A percentile compares a stretch with the other conserved stretches of the same genome.
phyloP scores from a whole-genome alignment of 208 protist species.

The Phytomonas francai region DNA sequence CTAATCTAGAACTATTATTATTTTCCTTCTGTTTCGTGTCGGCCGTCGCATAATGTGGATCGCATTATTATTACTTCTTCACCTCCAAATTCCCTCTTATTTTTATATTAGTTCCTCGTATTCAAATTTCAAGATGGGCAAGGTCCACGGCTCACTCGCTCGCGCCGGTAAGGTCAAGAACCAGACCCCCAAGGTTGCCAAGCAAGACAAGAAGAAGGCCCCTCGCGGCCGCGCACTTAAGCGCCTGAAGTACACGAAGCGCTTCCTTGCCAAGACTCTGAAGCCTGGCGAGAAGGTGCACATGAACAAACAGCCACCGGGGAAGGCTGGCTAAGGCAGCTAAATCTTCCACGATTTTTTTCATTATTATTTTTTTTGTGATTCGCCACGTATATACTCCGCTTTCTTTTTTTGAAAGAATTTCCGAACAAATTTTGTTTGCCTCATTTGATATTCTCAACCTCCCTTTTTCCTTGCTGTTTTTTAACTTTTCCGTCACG shows the following conservation, averaged over 20 bases:
- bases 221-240: slow-evolving; percentile 94
- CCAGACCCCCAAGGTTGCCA: slow-evolving; percentile 96
- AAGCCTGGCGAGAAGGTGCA: slow-evolving; percentile 90
- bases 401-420: slow-evolving; percentile 14
- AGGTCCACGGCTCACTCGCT: slow-evolving; percentile 97
- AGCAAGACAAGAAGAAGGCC: slow-evolving; percentile 94
- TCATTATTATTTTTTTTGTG: neutral
- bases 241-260: slow-evolving; percentile 96
- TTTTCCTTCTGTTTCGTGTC: neutral
- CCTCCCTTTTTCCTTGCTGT: slow-evolving; percentile 5
- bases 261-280: slow-evolving; percentile 92
- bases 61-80: neutral
- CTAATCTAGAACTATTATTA: neutral
- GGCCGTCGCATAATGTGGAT: neutral
- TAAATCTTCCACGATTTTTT: slow-evolving; percentile 5
- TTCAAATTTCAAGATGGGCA: slow-evolving; percentile 80
- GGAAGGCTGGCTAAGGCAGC: slow-evolving; percentile 77
- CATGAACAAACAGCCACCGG: slow-evolving; percentile 90
- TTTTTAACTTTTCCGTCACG: slow-evolving; percentile 11
- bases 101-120: neutral
- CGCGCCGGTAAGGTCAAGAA: slow-evolving; percentile 98
- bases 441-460: slow-evolving; percentile 20
- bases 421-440: neutral
- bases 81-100: neutral
- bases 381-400: neutral